Evolutionary conservation across 495 filamentous ascomycete genomes (phyloP), one percentile per base, ranked within the genome.

Genomic region (Penicillium chermesinum): DNA sequence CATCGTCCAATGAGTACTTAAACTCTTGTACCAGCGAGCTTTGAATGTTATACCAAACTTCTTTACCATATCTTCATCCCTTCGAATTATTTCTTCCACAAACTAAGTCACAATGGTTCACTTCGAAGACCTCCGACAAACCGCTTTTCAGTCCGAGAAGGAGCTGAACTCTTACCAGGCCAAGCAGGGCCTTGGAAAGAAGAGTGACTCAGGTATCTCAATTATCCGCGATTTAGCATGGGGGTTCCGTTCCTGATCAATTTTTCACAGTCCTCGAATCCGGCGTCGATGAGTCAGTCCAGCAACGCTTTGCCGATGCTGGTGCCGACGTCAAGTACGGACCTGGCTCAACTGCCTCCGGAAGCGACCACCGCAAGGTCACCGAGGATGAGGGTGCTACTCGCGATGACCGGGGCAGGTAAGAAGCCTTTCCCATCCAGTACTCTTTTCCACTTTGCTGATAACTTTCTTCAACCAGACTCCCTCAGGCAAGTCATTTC

Each of bases 141-240:
- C 76, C 14, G 55, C 69, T 27, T 47, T 43, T 55, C 59, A 74
- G 41, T 71, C 77, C 20, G 75, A 81, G 66, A 64, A 63, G 13
- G 72, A 80, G 57, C 69, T 82, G 30, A 80, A 81, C 64, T 69
- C 71, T 41, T 58, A 75, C 56, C 64, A 72, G 43, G 72, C 73
- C 33, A 80, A 80, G 61, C 65, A 66, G 32, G 76, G 76, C 9
- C 38, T 61, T 45, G 58, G 65, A 19, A 54, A 58, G 30, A 61
- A 69, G 58, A 71, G 70, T 53, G 70, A 75, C 50, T 75, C 71
- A 17, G 69, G 76, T 80, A 69, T 16, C 69, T 14, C 4, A 8
- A 1, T 12, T 16, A 27, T 18, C 5, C 42, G 5, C 32, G 48
- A 33, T 49, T n/a, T 17, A 41, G 20, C 38, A 17, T 40, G 20